These are phyloP conservation scores for Pinus tabuliformis DNA, from an alignment of 75 land plant genomes.

Conservation along the genomic window DNA sequence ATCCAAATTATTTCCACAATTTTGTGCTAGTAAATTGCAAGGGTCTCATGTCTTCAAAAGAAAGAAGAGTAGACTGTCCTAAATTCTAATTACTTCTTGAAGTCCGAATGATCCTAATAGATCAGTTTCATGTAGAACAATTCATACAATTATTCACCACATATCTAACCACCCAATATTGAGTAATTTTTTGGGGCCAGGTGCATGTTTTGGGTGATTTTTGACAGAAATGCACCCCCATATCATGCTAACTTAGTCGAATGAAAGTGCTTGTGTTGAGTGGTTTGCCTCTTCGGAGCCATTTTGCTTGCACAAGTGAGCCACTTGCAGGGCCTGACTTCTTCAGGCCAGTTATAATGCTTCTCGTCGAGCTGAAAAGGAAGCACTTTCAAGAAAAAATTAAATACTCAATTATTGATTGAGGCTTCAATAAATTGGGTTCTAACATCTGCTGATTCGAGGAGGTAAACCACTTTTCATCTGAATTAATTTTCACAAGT, in stretches of 20 bases:
- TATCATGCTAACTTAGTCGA: no score
- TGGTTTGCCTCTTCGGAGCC: no score
- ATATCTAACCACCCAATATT: background rate
- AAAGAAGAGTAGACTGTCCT: background rate
- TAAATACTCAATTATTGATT: background rate
- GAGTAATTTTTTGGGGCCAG: background rate
- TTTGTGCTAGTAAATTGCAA: background rate
- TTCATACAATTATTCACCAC: background rate
- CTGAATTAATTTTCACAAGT: background rate
- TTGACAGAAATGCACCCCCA: no score
- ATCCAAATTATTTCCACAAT: background rate
- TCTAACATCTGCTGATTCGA: background rate
- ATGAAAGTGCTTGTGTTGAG: no score
- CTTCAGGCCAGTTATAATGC: no score
- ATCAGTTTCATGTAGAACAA: background rate
- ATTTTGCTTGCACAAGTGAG: no score
- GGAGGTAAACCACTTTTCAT: background rate
- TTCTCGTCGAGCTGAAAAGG: no score
- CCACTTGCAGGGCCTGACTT: no score
- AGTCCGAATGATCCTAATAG: background rate
- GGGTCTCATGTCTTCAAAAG: background rate
- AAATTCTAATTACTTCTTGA: conserved; percentile 1
- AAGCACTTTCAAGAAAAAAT: no score
- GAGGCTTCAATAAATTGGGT: background rate
- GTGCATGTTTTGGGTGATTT: no score